Base-by-base conservation (phyloP, 305 asterid genomes). In the Striga hermonthica region DNA sequence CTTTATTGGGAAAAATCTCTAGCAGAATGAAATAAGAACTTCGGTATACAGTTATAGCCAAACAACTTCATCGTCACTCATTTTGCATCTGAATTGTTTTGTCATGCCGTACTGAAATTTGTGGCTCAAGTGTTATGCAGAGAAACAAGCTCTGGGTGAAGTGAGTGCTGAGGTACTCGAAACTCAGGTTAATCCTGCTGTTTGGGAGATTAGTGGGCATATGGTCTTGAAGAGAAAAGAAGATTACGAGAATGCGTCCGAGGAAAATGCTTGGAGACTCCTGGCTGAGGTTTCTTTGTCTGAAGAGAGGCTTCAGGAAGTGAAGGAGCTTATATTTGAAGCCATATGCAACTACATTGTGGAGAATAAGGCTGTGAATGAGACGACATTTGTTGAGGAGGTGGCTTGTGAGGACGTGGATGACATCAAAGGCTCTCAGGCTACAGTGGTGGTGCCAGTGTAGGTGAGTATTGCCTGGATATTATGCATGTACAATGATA, bases 181-280 rank as follows among this genome's bases (percentile, higher is more conserved):
- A 57, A 92, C 98, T 16, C 98, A 89, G 75, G 98, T 92, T n/a
- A 92, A 92, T 70, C 98, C 98, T 4, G 97, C 96, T 0, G 98
- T 92, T 14, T 89, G 98, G 98, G 98, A 92, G 82, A 89, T 92
- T 4, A 92, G 98, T 65, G 98, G 98, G 45, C 98, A 92, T 62
- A 92, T 92, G 88, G 96, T 92, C 10, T 71, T 92, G 71, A 92
- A 92, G 69, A 79, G 96, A 36, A 89, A 86, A 83, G 66, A 80
- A 73, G 98, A 92, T 59, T 92, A 82, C 15, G 98, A 89, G 56
- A 91, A 71, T 48, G 98, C 98, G 28, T 79, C 91, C 0, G 93
- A 89, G 79, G 88, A 77, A 53, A 86, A 87, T 35, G 98, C 97
- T 4, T 84, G 97, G 96, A 81, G 86, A 76, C 96, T 92, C 15